A percentile compares a stretch with the other conserved stretches of the same genome.
These are phyloP conservation scores for Leptographium lundbergii DNA, from an alignment of 2,329 filamentous ascomycete species.

Conservation along the genomic window DNA sequence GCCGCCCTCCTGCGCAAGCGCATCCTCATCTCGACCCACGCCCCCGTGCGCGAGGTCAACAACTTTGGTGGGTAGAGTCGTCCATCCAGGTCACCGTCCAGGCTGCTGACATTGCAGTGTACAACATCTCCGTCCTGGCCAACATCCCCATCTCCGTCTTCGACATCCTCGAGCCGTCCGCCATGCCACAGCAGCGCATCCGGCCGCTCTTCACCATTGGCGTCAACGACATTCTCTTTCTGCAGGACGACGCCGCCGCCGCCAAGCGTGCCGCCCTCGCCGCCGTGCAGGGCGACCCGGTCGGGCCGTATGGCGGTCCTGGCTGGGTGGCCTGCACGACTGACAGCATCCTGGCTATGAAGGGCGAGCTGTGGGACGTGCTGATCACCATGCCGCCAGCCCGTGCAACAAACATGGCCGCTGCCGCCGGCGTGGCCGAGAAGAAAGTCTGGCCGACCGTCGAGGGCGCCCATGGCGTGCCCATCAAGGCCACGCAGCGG, in stretches of 20 bases:
- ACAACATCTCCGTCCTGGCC: conserved; percentile 84
- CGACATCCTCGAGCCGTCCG: conserved; percentile 50
- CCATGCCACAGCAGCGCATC: conserved; percentile 49
- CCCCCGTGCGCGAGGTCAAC: conserved; percentile 74
- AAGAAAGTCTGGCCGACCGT: conserved; percentile 65
- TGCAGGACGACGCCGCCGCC: conserved; percentile 49
- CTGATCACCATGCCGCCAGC: conserved; percentile 65
- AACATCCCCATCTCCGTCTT: conserved; percentile 68
- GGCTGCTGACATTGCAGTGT: conserved; percentile 43
- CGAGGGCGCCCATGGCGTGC: conserved; percentile 48
- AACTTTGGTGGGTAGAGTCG: conserved; percentile 58
- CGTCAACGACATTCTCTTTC: conserved; percentile 77
- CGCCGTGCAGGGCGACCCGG: conserved; percentile 19
- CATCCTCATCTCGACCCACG: conserved; percentile 74
- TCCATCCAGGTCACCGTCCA: too few species aligned
- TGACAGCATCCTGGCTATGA: conserved; percentile 81
- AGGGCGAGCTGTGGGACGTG: conserved; percentile 78
- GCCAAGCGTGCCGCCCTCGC: conserved; percentile 20
- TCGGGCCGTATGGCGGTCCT: conserved; percentile 32
- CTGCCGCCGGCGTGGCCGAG: conserved; percentile 34
- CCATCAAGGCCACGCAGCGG: conserved; percentile 76
- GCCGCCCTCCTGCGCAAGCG: conserved; percentile 77
- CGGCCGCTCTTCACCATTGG: conserved; percentile 86
- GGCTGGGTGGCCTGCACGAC: conserved; percentile 95
- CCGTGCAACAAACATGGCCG: background rate